These are phyloP conservation scores for Persicaria maculosa DNA, from an alignment of 148 eudicot species.

Conservation along the genomic window DNA sequence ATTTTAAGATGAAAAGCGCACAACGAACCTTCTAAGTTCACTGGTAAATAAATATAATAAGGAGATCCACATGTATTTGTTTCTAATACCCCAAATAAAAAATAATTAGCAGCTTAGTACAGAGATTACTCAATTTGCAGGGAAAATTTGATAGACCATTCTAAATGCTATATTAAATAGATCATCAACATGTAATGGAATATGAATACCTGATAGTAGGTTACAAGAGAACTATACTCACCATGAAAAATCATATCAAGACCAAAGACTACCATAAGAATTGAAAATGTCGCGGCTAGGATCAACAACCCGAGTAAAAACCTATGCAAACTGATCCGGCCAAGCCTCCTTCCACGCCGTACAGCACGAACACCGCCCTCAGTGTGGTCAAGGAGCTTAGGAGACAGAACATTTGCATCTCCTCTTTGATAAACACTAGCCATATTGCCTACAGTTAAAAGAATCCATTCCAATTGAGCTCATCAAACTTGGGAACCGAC, in stretches of 20 bases:
- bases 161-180: neutral
- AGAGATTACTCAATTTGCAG: neutral
- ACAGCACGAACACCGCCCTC: slow-evolving; percentile 33
- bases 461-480: slow-evolving; percentile 30
- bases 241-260: slow-evolving; percentile 56
- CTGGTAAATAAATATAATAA: neutral
- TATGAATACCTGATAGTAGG: neutral
- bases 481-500: slow-evolving; percentile 18
- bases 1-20: neutral
- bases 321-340: slow-evolving; percentile 37
- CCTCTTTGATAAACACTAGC: slow-evolving; percentile 43
- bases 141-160: neutral
- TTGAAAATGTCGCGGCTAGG: slow-evolving; percentile 41
- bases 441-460: slow-evolving; percentile 24
- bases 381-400: slow-evolving; percentile 33
- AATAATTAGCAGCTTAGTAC: neutral
- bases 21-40: neutral
- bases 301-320: slow-evolving; percentile 48
- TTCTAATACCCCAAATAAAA: neutral
- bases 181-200: neutral
- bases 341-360: slow-evolving; percentile 51
- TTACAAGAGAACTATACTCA: slow-evolving; percentile 21
- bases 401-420: slow-evolving; percentile 24
- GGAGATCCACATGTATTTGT: neutral
- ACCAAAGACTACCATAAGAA: slow-evolving; percentile 48